A percentile compares a stretch with the other conserved stretches of the same genome.
phyloP scores from a whole-genome alignment of 441 rosid species.

The Populus hybrid region DNA sequence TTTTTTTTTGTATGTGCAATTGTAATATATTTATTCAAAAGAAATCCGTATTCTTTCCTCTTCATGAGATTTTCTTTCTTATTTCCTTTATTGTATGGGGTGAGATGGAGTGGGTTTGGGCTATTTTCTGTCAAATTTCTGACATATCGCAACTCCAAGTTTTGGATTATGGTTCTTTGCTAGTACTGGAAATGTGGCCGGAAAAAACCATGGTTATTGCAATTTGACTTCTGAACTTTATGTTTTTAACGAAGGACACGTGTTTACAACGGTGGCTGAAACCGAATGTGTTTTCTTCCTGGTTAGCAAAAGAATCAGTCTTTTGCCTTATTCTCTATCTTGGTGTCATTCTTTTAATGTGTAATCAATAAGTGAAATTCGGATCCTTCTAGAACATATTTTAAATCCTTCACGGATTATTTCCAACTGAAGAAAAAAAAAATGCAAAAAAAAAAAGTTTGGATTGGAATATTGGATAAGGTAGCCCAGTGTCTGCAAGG shows the following conservation, averaged over 20 bases:
- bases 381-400: not conserved
- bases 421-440: not conserved
- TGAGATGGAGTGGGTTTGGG: not conserved
- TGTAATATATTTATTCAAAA: constrained; percentile 17
- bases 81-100: not conserved
- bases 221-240: not conserved
- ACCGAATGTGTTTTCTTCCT: not conserved
- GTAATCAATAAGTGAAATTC: not conserved
- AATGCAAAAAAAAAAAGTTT: too few relatives aligned
- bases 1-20: constrained; percentile 8
- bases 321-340: not conserved
- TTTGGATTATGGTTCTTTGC: not conserved
- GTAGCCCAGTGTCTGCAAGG: not conserved
- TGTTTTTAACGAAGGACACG: not conserved
- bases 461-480: not conserved
- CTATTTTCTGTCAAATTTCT: not conserved
- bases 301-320: not conserved
- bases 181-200: not conserved
- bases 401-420: not conserved
- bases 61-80: not conserved
- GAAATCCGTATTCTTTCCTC: constrained; percentile 19
- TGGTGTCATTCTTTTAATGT: not conserved
- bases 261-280: not conserved
- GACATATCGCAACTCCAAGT: not conserved
- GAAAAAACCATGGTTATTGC: not conserved